Evolutionary conservation across 441 rosid species (phyloP).

Genomic region (Populus trichocarpa): DNA sequence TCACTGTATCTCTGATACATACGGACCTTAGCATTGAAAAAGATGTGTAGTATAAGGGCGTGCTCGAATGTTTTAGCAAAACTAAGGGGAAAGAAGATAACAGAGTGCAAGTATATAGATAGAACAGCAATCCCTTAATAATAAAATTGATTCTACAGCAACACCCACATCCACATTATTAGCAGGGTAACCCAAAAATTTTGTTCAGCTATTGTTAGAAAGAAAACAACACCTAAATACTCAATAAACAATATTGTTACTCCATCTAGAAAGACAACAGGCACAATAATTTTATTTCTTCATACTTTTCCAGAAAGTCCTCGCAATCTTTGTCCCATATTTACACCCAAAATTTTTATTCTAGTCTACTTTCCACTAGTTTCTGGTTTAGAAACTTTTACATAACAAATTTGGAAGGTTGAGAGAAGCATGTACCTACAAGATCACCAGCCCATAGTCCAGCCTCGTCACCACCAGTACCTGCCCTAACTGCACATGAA

Average conservation of each 20-base stretch:
- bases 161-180: neutral
- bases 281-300: neutral
- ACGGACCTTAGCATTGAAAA: conserved; percentile 49
- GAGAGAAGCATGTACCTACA: conserved; percentile 91
- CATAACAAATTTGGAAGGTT: conserved; percentile 22
- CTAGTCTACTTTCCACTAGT: neutral
- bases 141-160: neutral
- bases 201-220: neutral
- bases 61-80: neutral
- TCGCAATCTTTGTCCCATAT: neutral
- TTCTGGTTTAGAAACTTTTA: neutral
- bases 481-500: conserved; percentile 79
- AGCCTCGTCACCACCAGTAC: conserved; percentile 99
- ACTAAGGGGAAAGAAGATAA: neutral
- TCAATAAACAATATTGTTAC: neutral
- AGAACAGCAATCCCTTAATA: conserved; percentile 1
- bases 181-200: neutral
- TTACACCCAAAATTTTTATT: neutral
- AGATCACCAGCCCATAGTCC: conserved; percentile 99
- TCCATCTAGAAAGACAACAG: neutral
- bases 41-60: conserved; percentile 23
- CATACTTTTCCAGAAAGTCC: neutral
- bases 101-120: neutral
- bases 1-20: conserved; percentile 90
- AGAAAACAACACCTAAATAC: conserved; percentile 1